These are phyloP conservation scores for Chimonanthus salicifolius DNA, from an alignment of 164 flowering plant species.

Conservation along the genomic window DNA sequence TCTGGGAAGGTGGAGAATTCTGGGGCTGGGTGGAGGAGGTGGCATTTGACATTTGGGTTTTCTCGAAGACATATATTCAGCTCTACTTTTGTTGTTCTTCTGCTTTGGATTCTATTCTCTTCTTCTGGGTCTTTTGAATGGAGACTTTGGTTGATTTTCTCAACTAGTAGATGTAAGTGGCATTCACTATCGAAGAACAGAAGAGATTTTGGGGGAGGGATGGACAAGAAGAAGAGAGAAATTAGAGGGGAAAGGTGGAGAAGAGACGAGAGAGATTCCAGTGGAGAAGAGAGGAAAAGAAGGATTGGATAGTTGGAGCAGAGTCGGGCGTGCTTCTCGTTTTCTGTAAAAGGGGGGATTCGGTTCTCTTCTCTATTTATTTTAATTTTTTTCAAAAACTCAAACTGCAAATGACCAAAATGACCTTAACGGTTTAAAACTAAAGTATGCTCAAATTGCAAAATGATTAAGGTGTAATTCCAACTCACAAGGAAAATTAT, in stretches of 20 bases:
- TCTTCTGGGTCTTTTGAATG: not conserved
- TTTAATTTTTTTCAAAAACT: not conserved
- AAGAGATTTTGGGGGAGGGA: constrained; percentile 2
- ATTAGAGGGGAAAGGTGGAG: too few species aligned
- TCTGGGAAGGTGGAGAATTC: constrained; percentile 57
- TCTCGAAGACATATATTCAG: constrained; percentile 27
- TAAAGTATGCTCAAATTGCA: not conserved
- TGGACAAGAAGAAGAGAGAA: not conserved
- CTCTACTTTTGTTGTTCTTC: not conserved
- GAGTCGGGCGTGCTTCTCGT: constrained; percentile 13
- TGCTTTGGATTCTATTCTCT: not conserved
- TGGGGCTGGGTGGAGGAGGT: constrained; percentile 58
- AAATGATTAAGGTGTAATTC: not conserved
- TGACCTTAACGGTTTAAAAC: not conserved
- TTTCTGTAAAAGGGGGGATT: constrained; percentile 5
- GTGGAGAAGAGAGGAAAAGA: not conserved
- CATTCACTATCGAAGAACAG: not conserved
- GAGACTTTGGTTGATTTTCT: not conserved
- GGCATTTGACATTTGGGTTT: constrained; percentile 54
- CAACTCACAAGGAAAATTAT: not conserved
- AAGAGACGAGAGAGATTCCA: too few species aligned
- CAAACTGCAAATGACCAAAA: not conserved
- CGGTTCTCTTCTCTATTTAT: not conserved
- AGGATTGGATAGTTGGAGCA: not conserved
- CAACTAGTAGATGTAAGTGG: not conserved